phyloP scores from a whole-genome alignment of 768 basidiomycete species.

The Calocybe indica region DNA sequence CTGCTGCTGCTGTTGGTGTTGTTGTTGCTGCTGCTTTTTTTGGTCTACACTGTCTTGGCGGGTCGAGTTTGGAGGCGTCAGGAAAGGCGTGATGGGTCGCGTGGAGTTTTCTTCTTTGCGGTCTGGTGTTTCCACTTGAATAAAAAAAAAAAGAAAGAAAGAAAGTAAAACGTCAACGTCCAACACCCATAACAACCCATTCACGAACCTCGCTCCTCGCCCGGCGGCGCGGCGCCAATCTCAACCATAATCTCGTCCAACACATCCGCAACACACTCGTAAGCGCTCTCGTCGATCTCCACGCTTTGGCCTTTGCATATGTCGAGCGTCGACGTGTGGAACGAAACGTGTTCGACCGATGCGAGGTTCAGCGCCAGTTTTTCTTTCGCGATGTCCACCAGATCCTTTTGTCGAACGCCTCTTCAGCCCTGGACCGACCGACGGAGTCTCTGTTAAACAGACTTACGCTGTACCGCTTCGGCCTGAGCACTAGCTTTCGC shows the following conservation, averaged over 20 bases:
- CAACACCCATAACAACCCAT: conserved; percentile 1
- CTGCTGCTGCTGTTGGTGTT: too few relatives aligned
- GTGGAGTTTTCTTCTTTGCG: neutral
- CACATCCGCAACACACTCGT: conserved; percentile 15
- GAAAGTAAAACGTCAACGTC: neutral
- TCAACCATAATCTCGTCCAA: conserved; percentile 23
- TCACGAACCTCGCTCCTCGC: neutral
- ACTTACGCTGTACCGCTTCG: conserved; percentile 17
- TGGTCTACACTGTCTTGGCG: too few relatives aligned
- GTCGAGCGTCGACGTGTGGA: conserved; percentile 21
- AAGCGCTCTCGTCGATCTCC: conserved; percentile 26
- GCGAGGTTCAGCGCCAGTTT: conserved; percentile 12
- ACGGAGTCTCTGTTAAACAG: too few relatives aligned
- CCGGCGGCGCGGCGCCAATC: neutral
- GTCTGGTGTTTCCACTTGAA: too few relatives aligned
- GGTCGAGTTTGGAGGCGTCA: too few relatives aligned
- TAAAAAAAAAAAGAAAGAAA: too few relatives aligned
- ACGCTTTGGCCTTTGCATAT: conserved; percentile 20
- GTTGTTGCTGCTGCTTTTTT: too few relatives aligned
- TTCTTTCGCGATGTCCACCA: conserved; percentile 8
- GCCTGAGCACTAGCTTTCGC: conserved; percentile 19
- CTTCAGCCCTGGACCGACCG: too few relatives aligned
- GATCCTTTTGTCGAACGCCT: conserved; percentile 13
- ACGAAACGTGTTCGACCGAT: conserved; percentile 1
- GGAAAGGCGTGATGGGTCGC: too few relatives aligned